Conservation (phyloP, 352 stramenopile genomes). For the Phytophthora pinifolia region DNA sequence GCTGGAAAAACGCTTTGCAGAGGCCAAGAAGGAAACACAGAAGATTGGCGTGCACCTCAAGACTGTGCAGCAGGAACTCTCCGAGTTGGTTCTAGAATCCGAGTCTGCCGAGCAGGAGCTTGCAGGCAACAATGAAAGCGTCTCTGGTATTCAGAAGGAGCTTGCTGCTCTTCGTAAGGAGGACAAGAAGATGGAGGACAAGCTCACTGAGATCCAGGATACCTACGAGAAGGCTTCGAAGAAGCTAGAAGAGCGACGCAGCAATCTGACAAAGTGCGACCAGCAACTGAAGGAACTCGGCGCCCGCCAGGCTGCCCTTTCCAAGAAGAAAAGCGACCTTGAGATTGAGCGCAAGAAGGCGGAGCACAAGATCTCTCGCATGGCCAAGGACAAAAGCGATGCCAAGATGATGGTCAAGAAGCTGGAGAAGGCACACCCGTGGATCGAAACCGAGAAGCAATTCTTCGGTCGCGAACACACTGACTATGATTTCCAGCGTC, state of each 20-base stretch:
- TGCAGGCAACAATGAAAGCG: conserved; percentile 54
- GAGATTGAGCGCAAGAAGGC: conserved; percentile 96
- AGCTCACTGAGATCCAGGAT: conserved; percentile 61
- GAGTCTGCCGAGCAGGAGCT: conserved; percentile 75
- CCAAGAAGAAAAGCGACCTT: conserved; percentile 87
- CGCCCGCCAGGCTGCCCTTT: conserved; percentile 69
- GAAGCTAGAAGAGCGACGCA: conserved; percentile 69
- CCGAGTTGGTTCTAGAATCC: conserved; percentile 69
- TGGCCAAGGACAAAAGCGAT: conserved; percentile 93
- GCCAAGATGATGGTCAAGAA: conserved; percentile 89
- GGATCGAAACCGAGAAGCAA: conserved; percentile 97
- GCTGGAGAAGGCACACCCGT: conserved; percentile 94
- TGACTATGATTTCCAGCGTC: conserved; percentile 97
- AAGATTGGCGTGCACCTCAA: conserved; percentile 63
- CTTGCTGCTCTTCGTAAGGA: conserved; percentile 62
- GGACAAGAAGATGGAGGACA: conserved; percentile 68
- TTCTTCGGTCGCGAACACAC: conserved; percentile 97
- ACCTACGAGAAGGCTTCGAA: conserved; percentile 61
- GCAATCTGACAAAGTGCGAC: conserved; percentile 84
- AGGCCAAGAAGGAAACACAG: conserved; percentile 77
- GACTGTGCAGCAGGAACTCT: conserved; percentile 64
- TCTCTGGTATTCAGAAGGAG: conserved; percentile 56
- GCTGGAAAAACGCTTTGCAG: conserved; percentile 72
- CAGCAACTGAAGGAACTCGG: conserved; percentile 91
- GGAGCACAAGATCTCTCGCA: conserved; percentile 90